A percentile compares a stretch with the other conserved stretches of the same genome.
Evolutionary conservation across 2,329 filamentous ascomycete genomes (phyloP).

Genomic region (Neonectria hederae): DNA sequence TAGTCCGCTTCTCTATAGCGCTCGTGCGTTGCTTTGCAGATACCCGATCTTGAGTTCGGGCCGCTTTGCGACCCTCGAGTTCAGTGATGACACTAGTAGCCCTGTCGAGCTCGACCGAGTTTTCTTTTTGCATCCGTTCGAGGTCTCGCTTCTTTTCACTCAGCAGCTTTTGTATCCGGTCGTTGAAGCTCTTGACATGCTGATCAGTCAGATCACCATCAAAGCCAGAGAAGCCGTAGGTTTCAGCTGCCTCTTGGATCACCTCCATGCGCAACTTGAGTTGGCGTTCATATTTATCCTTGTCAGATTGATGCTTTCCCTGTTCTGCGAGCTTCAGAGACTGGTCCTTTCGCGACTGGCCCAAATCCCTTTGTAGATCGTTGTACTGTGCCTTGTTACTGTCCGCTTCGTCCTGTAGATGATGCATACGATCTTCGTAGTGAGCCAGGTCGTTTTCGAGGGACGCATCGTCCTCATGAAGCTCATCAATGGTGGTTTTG

Average conservation of each 20-base stretch:
- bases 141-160: constrained; percentile 82
- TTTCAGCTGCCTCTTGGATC: constrained; percentile 79
- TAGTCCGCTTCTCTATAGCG: constrained; percentile 76
- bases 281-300: constrained; percentile 86
- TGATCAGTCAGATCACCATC: constrained; percentile 80
- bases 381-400: constrained; percentile 71
- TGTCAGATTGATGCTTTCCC: constrained; percentile 85
- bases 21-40: constrained; percentile 77
- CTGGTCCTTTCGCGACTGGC: constrained; percentile 55
- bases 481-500: constrained; percentile 76
- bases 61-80: constrained; percentile 78
- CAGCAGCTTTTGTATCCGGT: constrained; percentile 77
- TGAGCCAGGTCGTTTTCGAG: constrained; percentile 77
- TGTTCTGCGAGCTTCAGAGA: constrained; percentile 69
- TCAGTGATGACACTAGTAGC: constrained; percentile 78
- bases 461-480: constrained; percentile 80
- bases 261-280: constrained; percentile 75
- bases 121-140: constrained; percentile 77
- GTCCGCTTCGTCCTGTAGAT: constrained; percentile 71
- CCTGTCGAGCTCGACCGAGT: constrained; percentile 75
- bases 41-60: constrained; percentile 77
- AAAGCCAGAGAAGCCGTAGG: constrained; percentile 84
- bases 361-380: constrained; percentile 65
- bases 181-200: constrained; percentile 80
- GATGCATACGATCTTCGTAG: constrained; percentile 78